These are phyloP conservation scores for Petunia hybrid DNA, from an alignment of 305 asterid species.

Conservation along the genomic window DNA sequence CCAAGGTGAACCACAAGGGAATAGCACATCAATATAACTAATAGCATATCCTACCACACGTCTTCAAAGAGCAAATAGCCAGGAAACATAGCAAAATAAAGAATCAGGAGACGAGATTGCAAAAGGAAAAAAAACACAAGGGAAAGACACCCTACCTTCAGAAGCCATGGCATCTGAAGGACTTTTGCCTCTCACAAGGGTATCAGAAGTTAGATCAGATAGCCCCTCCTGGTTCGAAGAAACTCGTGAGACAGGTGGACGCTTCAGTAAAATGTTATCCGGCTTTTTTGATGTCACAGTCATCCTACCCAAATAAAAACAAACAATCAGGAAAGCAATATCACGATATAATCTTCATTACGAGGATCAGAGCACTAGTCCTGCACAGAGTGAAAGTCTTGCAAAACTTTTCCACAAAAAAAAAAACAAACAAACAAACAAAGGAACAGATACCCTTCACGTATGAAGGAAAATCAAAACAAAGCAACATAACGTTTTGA, in stretches of 20 bases:
- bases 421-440: neutral
- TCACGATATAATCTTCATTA: neutral
- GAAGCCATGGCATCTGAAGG: constrained; percentile 49
- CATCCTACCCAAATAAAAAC: constrained; percentile 49
- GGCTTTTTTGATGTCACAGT: constrained; percentile 55
- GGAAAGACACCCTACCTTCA: constrained; percentile 56
- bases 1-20: constrained; percentile 22
- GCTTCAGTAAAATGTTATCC: constrained; percentile 82
- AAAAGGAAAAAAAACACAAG: neutral
- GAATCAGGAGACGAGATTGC: neutral
- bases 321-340: constrained; percentile 25
- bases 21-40: constrained; percentile 19
- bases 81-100: neutral
- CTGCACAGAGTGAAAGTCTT: neutral
- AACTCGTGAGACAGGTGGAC: constrained; percentile 73
- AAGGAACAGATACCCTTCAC: neutral
- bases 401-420: neutral
- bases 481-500: neutral
- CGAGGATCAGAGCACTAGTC: neutral
- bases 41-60: neutral
- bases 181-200: constrained; percentile 55
- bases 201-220: constrained; percentile 60
- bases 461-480: neutral
- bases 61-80: constrained; percentile 15
- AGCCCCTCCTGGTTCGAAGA: constrained; percentile 76